These are phyloP conservation scores for Nematodospora anomalae DNA, from an alignment of 1,139 yeast species.

Conservation along the genomic window DNA sequence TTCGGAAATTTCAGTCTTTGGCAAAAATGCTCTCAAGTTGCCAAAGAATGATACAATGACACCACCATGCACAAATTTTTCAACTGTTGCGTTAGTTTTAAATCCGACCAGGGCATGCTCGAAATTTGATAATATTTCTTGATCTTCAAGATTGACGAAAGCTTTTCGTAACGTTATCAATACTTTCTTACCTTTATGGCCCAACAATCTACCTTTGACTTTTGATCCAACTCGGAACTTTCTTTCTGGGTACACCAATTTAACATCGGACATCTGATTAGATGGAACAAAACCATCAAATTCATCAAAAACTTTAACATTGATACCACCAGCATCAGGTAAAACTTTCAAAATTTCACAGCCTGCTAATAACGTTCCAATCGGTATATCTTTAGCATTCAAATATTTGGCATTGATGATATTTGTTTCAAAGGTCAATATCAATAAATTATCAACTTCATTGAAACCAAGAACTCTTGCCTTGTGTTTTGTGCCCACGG, in stretches of 20 bases:
- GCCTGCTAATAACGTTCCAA: slow-evolving; percentile 65
- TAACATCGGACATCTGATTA: slow-evolving; percentile 79
- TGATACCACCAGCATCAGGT: slow-evolving; percentile 63
- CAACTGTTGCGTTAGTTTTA: slow-evolving; percentile 74
- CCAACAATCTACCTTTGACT: slow-evolving; percentile 68
- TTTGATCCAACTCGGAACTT: slow-evolving; percentile 83
- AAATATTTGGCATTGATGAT: slow-evolving; percentile 65
- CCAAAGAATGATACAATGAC: slow-evolving; percentile 85
- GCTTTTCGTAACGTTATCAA: slow-evolving; percentile 80
- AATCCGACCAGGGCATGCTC: slow-evolving; percentile 58
- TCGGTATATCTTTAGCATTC: slow-evolving; percentile 67
- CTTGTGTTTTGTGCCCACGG: slow-evolving; percentile 61
- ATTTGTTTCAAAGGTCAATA: slow-evolving; percentile 67
- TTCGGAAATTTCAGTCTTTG: slow-evolving; percentile 86
- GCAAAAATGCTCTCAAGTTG: slow-evolving; percentile 73
- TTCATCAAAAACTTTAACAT: slow-evolving; percentile 61
- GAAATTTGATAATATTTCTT: slow-evolving; percentile 51
- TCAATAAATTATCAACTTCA: slow-evolving; percentile 61
- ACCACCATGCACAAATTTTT: slow-evolving; percentile 71
- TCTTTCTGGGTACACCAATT: slow-evolving; percentile 85
- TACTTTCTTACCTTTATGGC: slow-evolving; percentile 42
- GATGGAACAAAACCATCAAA: slow-evolving; percentile 78
- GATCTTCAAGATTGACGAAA: slow-evolving; percentile 66
- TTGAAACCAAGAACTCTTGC: slow-evolving; percentile 80
- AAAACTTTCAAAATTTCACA: slow-evolving; percentile 62